Evolutionary conservation across 2,329 filamentous ascomycete species (phyloP), one percentile per base, ranked within the genome.

Genomic region (Eutypella sp.): DNA sequence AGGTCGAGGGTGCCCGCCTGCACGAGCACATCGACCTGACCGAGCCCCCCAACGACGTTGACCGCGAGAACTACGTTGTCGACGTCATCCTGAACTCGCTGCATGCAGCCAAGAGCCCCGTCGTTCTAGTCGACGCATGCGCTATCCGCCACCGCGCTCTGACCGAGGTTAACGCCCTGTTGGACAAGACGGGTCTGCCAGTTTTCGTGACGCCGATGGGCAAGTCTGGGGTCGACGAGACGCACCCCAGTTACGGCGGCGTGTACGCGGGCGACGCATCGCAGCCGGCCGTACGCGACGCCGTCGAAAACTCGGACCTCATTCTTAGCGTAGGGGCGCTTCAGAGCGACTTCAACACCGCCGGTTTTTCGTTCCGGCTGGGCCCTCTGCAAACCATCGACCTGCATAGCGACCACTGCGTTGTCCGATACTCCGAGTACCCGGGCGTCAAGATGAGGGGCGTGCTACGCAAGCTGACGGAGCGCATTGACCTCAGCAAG

Each of bases 181-280:
- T 95, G 42, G 73, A 84, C 49, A 87, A 84, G 65, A 87, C 87
- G 1, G 74, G 80, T 4, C 71, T 95, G 7, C 89, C 90, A 4
- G 85, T 87, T 0, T 95, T 93, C 57, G 87, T 91, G n/a, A 86
- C 89, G 0, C 88, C 89, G 2, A 95, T 95, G 86, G 89, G 89
- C 40, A 95, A 95, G 69, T 81, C 89, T 16, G 86, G 87, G 18
- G 78, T 96, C 40, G 78, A 93, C 57, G 89, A 96, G 66, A 78
- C 78, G 2, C 76, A 86, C 40, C 71, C 76, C n/a, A 86, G 80
- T 58, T 95, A 85, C 55, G 87, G 87, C 19, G 90, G 90, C 52
- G 87, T 95, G 5, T 95, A 95, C 63, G 85, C 86, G 8, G 90
- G 90, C n/a, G 77, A 78, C 47, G 88, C 85, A 29, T 89, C 84